These are phyloP conservation scores for Fragaria vesca DNA, from an alignment of 306 rosid species.

Conservation along the genomic window DNA sequence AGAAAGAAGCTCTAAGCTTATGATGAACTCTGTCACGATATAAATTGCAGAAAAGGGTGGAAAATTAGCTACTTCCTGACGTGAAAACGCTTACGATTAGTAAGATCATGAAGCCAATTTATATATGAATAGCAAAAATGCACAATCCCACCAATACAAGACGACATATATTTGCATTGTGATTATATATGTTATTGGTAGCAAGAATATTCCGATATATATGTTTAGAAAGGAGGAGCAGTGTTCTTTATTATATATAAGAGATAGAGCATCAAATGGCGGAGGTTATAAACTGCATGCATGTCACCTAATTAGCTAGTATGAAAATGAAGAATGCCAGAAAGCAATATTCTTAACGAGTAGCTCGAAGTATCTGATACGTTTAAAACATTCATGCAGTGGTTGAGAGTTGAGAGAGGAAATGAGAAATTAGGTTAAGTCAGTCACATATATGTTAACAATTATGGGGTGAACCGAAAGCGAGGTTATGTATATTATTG, in stretches of 20 bases:
- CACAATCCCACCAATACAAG: background rate
- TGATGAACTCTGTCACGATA: background rate
- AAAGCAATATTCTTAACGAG: background rate
- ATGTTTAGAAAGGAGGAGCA: background rate
- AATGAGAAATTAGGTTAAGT: background rate
- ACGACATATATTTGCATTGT: background rate
- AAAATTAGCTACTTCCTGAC: background rate
- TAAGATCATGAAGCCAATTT: background rate
- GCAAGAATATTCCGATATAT: slow-evolving; percentile 1
- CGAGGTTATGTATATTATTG: background rate
- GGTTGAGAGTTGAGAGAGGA: background rate
- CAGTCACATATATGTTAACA: background rate
- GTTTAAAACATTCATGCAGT: slow-evolving; percentile 6
- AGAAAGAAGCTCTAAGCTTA: background rate
- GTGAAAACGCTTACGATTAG: background rate
- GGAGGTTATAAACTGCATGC: background rate
- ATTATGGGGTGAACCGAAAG: slow-evolving; percentile 17
- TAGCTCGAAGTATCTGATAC: background rate
- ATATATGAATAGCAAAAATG: background rate
- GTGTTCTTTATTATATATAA: background rate
- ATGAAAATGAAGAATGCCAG: background rate
- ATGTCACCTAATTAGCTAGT: background rate
- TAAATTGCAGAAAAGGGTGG: background rate
- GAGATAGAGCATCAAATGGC: background rate
- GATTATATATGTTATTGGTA: background rate